A percentile compares a stretch with the other conserved stretches of the same genome.
phyloP scores from a whole-genome alignment of 2,329 filamentous ascomycete genomes.

The Talaromyces amestolkiae region DNA sequence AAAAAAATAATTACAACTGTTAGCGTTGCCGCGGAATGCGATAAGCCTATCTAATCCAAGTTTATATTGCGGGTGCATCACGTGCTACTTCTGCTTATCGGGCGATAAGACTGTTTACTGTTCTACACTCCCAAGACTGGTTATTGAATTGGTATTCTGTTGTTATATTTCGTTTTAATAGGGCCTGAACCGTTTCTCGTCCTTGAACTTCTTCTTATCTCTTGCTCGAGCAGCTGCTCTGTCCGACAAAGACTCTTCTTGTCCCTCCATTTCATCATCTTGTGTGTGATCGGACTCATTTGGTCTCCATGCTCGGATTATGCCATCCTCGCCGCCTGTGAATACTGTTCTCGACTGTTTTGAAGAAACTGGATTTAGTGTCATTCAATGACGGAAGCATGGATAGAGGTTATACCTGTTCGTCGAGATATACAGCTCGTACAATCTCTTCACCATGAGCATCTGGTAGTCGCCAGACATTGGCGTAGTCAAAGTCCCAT shows the following conservation, averaged over 20 bases:
- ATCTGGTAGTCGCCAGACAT: conserved; percentile 43
- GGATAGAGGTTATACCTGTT: conserved; percentile 34
- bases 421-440: conserved; percentile 46
- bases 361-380: background rate
- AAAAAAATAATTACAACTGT: background rate
- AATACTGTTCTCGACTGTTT: conserved; percentile 40
- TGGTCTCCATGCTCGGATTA: conserved; percentile 40
- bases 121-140: background rate
- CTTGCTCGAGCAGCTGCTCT: conserved; percentile 30
- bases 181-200: conserved; percentile 40
- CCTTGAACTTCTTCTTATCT: conserved; percentile 32
- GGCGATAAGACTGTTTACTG: background rate
- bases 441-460: conserved; percentile 51
- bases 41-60: conserved; percentile 11
- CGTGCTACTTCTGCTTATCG: background rate
- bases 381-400: too few species aligned
- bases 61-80: background rate
- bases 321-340: conserved; percentile 47
- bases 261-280: conserved; percentile 1
- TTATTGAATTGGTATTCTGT: background rate
- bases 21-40: conserved; percentile 7
- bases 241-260: conserved; percentile 23
- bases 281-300: conserved; percentile 19
- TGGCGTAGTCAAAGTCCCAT: conserved; percentile 42
- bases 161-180: conserved; percentile 27